Evolutionary conservation across 352 stramenopile species (phyloP), one percentile per base, ranked within the genome.

Genomic region (Phytophthora agathidicida): DNA sequence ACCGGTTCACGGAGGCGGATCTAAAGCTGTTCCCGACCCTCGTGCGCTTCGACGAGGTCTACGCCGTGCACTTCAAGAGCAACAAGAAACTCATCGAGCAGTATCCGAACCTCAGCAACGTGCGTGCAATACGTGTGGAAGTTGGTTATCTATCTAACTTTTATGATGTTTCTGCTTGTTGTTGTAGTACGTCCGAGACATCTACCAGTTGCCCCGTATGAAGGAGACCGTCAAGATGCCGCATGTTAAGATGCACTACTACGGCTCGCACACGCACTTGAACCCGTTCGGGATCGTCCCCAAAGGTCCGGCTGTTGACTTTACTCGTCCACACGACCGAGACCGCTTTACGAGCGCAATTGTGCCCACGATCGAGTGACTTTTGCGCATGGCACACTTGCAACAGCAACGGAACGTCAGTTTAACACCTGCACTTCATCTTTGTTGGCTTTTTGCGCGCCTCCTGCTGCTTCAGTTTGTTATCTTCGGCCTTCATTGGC

Each of bases 41-140:
- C n/a, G 62, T 97, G 13, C 85, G 96, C 17, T 98, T 98, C 56
- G 94, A 98, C 73, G 87, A 94, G 51, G 88, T 98, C 1, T 98
- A 98, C 70, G 50, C 64, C 31, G 68, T 75, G 37, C 71, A 83
- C 36, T 87, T 85, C 66, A 87, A 88, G 69, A 87, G 74, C 60
- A 98, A 97, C 74, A 91, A 80, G 32, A 88, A 84, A 17, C 71
- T 72, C 14, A 80, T 98, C 24, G 14, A 62, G 17, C 72, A 94
- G 41, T 97, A 93, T 55, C 80, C 83, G 31, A 91, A 93, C 59
- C 65, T 98, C 19, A 97, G 60, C 60, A 73, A 75, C 54, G 62
- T 77, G 65, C 53, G 63, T 44, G 19, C 9, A n/a, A n/a, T n/a
- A n/a, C n/a, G n/a, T n/a, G n/a, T n/a, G n/a, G n/a, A n/a, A n/a